Conservation (phyloP, 2,329 filamentous ascomycete genomes). For the Eurotiales sp. region DNA sequence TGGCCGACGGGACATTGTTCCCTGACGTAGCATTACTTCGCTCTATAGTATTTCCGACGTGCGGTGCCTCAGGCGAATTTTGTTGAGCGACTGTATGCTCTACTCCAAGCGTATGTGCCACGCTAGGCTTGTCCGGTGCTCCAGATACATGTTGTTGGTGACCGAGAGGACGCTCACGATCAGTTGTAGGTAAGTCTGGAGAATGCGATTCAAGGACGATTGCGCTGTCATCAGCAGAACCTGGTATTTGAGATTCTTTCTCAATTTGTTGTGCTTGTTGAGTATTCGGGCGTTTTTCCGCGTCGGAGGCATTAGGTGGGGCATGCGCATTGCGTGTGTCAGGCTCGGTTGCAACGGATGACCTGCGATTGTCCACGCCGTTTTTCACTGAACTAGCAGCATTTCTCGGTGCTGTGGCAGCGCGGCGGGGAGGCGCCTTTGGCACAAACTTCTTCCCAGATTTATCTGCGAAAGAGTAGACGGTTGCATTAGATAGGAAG, state of each 20-base stretch:
- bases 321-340: constrained; percentile 17
- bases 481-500: constrained; percentile 11
- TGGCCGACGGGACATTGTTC: not conserved
- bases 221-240: not conserved
- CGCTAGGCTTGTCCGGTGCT: constrained; percentile 17
- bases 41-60: not conserved
- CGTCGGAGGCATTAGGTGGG: constrained; percentile 15
- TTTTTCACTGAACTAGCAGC: constrained; percentile 28
- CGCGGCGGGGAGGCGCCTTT: constrained; percentile 60
- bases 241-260: not conserved
- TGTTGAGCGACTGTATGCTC: not conserved
- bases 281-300: not conserved
- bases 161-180: not conserved
- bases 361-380: constrained; percentile 36
- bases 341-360: constrained; percentile 16
- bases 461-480: constrained; percentile 43
- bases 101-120: constrained; percentile 6
- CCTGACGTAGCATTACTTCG: not conserved
- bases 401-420: constrained; percentile 40
- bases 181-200: not conserved
- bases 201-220: not conserved
- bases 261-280: not conserved
- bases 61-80: not conserved
- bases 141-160: constrained; percentile 1
- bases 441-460: constrained; percentile 76